phyloP scores from a whole-genome alignment of 2,329 filamentous ascomycete genomes.

The Alternaria tenuissima region DNA sequence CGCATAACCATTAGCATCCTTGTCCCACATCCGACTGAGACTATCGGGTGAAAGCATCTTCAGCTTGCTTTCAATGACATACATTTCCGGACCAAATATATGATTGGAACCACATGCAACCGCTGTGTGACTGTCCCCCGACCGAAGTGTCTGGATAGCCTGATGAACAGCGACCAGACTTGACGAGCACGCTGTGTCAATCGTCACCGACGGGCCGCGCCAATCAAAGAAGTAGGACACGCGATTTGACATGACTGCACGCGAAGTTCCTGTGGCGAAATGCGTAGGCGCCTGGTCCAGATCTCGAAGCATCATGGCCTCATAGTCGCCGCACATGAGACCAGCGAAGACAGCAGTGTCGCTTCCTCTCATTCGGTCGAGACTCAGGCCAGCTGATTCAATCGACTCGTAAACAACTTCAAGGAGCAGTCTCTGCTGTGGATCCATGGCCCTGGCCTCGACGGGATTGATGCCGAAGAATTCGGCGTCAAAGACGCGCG shows the following conservation, averaged over 20 bases:
- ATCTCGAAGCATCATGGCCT: constrained; percentile 33
- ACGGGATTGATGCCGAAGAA: constrained; percentile 30
- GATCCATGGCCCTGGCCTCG: constrained; percentile 34
- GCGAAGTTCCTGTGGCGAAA: constrained; percentile 29
- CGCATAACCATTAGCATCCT: constrained; percentile 58
- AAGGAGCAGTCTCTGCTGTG: constrained; percentile 29
- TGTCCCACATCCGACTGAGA: constrained; percentile 42
- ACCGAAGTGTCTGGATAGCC: constrained; percentile 21
- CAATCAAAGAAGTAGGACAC: constrained; percentile 51
- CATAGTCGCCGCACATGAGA: constrained; percentile 34
- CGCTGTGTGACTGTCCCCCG: constrained; percentile 26
- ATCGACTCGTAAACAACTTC: constrained; percentile 30
- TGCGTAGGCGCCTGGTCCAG: constrained; percentile 27
- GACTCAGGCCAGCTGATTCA: constrained; percentile 17
- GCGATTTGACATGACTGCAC: constrained; percentile 46
- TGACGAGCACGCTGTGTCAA: constrained; percentile 52
- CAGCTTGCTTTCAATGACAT: constrained; percentile 37
- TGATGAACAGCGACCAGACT: constrained; percentile 42
- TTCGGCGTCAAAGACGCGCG: constrained; percentile 12
- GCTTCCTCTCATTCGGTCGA: not conserved
- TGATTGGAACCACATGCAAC: constrained; percentile 25
- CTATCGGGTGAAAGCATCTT: constrained; percentile 45
- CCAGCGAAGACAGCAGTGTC: constrained; percentile 30
- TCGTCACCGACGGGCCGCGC: constrained; percentile 46
- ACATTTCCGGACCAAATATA: constrained; percentile 16